Base-by-base conservation (phyloP, 2,329 filamentous ascomycete species). In the Pseudocercospora macadamiae region DNA sequence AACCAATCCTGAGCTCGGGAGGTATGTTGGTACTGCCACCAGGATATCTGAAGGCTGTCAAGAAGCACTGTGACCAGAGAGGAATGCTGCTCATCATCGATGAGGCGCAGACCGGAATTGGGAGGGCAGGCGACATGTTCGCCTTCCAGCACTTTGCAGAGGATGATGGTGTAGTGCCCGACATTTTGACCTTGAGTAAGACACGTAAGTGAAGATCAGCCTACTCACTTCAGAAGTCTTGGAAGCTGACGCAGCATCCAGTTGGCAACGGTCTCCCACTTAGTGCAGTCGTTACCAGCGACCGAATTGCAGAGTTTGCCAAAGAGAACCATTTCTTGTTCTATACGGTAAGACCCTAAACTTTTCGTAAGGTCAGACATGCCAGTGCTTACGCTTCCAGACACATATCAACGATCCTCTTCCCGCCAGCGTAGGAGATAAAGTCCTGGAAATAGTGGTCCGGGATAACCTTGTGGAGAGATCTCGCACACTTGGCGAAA, bases 51-150 rank as follows among this genome's bases (percentile, higher is more conserved):
- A 76, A 76, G 54, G 80, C 79, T 0, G 73, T 88, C 66, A 83
- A 82, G 62, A 68, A 70, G 12, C 78, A 86, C 54, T 86, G 83
- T 66, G 75, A 79, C 57, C 78, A 77, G 60, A 77, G 84, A 1
- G 80, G 77, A 2, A 84, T 86, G 78, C 75, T 86, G 2, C 66
- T 86, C 5, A 86, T 86, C 45, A 70, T 86, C 14, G 84, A 86
- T 61, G 84, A 86, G 66, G 83, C 84, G 0, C 84, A 86, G 70
- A 86, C 84, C 0, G 83, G 81, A 0, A 75, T 86, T 2, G 83
- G 83, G 0, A 76, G 84, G 1, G 80, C 0, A 0, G 84, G 84
- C 0, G 71, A 80, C 1, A 82, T 88, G 76, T 86, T 87, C 51
- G 85, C 83, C 0, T 82, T 86, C 49, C 73, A 84, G 58, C 76